phyloP scores from a whole-genome alignment of 78 protist species.

The Dictyostelium firmibasis region DNA sequence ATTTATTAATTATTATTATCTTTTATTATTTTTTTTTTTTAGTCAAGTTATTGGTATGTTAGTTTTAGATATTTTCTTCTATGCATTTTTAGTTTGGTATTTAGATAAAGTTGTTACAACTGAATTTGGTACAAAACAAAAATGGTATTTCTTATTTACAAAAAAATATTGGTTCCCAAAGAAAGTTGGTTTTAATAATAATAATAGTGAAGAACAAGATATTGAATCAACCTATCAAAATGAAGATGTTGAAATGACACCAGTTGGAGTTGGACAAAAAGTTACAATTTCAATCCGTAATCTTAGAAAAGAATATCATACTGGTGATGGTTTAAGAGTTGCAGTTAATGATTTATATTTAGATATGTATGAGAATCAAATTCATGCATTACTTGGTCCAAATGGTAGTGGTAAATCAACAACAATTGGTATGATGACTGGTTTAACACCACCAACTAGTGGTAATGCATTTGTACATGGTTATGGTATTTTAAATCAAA shows the following conservation, averaged over 20 bases:
- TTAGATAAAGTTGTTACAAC: slow-evolving; percentile 25
- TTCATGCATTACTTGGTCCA: slow-evolving; percentile 52
- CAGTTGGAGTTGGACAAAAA: slow-evolving; percentile 2
- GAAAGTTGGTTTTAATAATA: too few relatives aligned
- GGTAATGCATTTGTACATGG: slow-evolving; percentile 32
- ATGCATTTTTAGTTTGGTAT: slow-evolving; percentile 56
- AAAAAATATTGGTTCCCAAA: slow-evolving; percentile 31
- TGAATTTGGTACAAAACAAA: slow-evolving; percentile 40
- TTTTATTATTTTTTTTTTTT: neutral
- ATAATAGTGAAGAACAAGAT: neutral
- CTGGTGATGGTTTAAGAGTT: slow-evolving; percentile 60
- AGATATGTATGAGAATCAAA: slow-evolving; percentile 40
- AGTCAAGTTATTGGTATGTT: slow-evolving; percentile 41
- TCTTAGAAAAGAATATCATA: slow-evolving; percentile 27
- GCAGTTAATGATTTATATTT: slow-evolving; percentile 35
- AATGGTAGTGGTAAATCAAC: slow-evolving; percentile 74
- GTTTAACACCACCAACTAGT: slow-evolving; percentile 5
- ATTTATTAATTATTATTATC: too few relatives aligned
- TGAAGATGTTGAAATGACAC: slow-evolving; percentile 36
- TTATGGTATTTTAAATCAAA: neutral
- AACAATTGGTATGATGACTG: slow-evolving; percentile 47
- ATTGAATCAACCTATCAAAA: slow-evolving; percentile 3
- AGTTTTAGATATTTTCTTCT: slow-evolving; percentile 31
- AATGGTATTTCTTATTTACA: slow-evolving; percentile 7
- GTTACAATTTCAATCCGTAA: slow-evolving; percentile 28